Base-by-base conservation (phyloP, 345 rosid genomes). In the Linum lewisii region DNA sequence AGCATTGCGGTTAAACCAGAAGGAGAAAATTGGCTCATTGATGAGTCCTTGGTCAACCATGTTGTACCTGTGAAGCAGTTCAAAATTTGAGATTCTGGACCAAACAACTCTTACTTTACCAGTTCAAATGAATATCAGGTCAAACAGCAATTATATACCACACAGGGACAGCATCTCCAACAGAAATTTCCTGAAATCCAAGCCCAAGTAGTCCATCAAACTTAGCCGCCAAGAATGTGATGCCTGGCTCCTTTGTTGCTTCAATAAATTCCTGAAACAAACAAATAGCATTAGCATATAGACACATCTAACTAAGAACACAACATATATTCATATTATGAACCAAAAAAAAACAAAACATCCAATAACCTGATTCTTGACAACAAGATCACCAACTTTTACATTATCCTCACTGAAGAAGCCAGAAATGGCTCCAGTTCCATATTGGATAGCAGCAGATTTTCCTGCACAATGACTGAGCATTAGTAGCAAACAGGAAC, bases 131-230 rank as follows among this genome's bases (percentile, higher is more conserved):
- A 24, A 54, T 29, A 65, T 25, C 24, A 45, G 64, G 44, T 49
- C 15, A 45, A 23, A 62, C 57, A 2, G 38, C 38, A 25, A 44
- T 22, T 18, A 29, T 47, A 60, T 78, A 89, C 99, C 99, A 93
- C 59, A 93, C 75, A 55, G 99, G 97, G 56, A 75, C 66, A 32
- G 92, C 84, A 49, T 77, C 68, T 73, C 95, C 97, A 65, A 85
- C 95, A 16, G 97, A 81, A 70, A 93, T 89, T 70, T 93, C 99
- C 76, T 77, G 69, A 72, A 89, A 93, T 50, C 96, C 96, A 63
- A 93, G 99, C 25, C 99, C 99, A 64, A 87, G 79, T 63, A 89
- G 89, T 45, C 99, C 99, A 73, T 93, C 99, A 74, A 93, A 93
- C 66, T 89, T 93, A 60, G 87, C 95, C 57, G 75, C 73, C 77